Percentiles rank a stretch among this genome's conserved stretches.
These are phyloP conservation scores for Trichopus zeylanicus DNA, from an alignment of 116 monocot genomes.

Conservation along the genomic window DNA sequence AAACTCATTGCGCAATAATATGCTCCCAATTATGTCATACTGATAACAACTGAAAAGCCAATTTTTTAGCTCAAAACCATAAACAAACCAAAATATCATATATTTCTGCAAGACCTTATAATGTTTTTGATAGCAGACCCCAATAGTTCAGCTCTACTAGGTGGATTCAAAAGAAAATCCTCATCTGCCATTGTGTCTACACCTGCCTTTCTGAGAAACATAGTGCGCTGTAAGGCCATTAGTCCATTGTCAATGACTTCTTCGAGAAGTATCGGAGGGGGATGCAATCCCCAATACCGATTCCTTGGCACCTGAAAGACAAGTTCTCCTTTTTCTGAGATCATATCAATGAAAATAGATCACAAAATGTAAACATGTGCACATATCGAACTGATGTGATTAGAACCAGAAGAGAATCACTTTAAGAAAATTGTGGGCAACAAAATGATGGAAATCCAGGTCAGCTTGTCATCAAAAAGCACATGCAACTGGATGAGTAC, in stretches of 20 bases:
- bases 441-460: no score
- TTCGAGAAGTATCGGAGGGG: constrained; percentile 93
- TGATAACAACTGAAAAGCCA: no score
- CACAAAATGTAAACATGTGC: no score
- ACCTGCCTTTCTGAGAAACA: constrained; percentile 89
- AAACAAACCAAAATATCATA: no score
- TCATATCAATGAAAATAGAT: no score
- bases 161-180: constrained; percentile 84
- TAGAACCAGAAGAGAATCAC: not conserved
- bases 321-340: not conserved
- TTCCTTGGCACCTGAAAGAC: constrained; percentile 77
- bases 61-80: no score
- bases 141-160: constrained; percentile 67
- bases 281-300: constrained; percentile 96
- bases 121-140: constrained; percentile 78
- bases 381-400: no score
- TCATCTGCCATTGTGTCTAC: constrained; percentile 70
- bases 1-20: constrained; percentile 2
- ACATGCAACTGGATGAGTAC: no score
- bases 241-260: constrained; percentile 85
- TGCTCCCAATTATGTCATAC: no score
- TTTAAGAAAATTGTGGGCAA: not conserved
- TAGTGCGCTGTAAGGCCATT: constrained; percentile 60
- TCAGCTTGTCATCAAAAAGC: no score
- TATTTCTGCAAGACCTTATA: constrained; percentile 32